phyloP scores from a whole-genome alignment of 2,329 filamentous ascomycete species.

The Arthrobotrys megalospora region DNA sequence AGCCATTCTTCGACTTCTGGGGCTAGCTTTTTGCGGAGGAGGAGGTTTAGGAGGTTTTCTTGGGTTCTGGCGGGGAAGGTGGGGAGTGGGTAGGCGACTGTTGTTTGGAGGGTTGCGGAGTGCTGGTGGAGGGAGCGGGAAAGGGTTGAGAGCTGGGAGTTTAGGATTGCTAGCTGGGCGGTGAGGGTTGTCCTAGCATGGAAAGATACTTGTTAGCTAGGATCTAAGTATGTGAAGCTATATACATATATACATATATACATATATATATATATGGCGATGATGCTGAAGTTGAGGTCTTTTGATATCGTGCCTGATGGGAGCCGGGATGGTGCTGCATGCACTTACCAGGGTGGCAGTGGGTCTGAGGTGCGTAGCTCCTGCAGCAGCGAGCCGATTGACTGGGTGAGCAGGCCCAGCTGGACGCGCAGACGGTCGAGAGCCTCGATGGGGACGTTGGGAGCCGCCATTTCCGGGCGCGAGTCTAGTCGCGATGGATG shows the following conservation, averaged over 20 bases:
- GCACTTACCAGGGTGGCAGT: conserved; percentile 70
- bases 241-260: background rate
- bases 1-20: conserved; percentile 74
- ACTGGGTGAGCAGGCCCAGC: conserved; percentile 52
- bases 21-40: conserved; percentile 74
- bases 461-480: conserved; percentile 9
- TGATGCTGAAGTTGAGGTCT: background rate
- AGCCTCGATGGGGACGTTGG: conserved; percentile 45
- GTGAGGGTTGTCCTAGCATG: conserved; percentile 20
- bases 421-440: conserved; percentile 56
- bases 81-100: conserved; percentile 73
- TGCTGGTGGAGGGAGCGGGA: conserved; percentile 71
- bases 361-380: conserved; percentile 70
- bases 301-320: background rate
- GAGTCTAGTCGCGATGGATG: background rate
- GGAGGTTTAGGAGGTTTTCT: conserved; percentile 69
- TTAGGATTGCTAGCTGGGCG: conserved; percentile 67
- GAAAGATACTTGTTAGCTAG: background rate
- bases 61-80: conserved; percentile 71
- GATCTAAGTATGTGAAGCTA: background rate
- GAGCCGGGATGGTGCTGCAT: conserved; percentile 11
- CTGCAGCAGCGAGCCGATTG: conserved; percentile 69
- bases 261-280: background rate
- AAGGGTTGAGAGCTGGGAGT: conserved; percentile 71
- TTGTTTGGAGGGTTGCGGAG: conserved; percentile 70